Evolutionary conservation across 1,284 basidiomycete genomes (phyloP).

Genomic region (Leccinum griseonigrum): DNA sequence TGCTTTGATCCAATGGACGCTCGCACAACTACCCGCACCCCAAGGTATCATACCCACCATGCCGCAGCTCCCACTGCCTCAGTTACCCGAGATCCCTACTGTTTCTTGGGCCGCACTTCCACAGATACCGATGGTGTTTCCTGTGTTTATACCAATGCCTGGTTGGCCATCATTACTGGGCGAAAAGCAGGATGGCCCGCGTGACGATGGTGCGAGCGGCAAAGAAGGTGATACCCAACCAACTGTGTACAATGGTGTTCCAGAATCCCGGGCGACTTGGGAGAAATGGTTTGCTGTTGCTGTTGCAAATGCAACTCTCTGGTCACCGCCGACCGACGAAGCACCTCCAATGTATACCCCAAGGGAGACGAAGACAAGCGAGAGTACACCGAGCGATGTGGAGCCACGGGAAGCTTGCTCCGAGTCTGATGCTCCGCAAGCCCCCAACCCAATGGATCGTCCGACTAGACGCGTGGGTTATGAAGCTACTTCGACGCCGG

Average conservation of each 20-base stretch:
- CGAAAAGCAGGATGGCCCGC: slow-evolving; percentile 38
- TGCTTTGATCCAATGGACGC: slow-evolving; percentile 70
- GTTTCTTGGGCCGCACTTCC: slow-evolving; percentile 67
- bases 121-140: slow-evolving; percentile 77
- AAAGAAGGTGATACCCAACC: slow-evolving; percentile 34
- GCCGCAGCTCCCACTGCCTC: slow-evolving; percentile 55
- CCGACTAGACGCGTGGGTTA: slow-evolving; percentile 47
- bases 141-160: slow-evolving; percentile 69
- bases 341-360: slow-evolving; percentile 73
- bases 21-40: slow-evolving; percentile 65
- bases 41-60: slow-evolving; percentile 55
- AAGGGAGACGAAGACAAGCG: slow-evolving; percentile 38
- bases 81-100: slow-evolving; percentile 51
- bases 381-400: slow-evolving; percentile 4
- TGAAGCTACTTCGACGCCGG: slow-evolving; percentile 47
- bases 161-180: slow-evolving; percentile 63
- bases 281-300: slow-evolving; percentile 70
- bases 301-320: slow-evolving; percentile 44
- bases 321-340: slow-evolving; percentile 45
- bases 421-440: slow-evolving; percentile 8
- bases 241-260: slow-evolving; percentile 45
- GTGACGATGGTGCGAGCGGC: slow-evolving; percentile 32
- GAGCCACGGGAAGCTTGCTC: slow-evolving; percentile 15
- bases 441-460: slow-evolving; percentile 13
- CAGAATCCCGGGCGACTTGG: slow-evolving; percentile 64